Conservation (phyloP, 2,329 filamentous ascomycete species). For the Pyrenophora graminea region DNA sequence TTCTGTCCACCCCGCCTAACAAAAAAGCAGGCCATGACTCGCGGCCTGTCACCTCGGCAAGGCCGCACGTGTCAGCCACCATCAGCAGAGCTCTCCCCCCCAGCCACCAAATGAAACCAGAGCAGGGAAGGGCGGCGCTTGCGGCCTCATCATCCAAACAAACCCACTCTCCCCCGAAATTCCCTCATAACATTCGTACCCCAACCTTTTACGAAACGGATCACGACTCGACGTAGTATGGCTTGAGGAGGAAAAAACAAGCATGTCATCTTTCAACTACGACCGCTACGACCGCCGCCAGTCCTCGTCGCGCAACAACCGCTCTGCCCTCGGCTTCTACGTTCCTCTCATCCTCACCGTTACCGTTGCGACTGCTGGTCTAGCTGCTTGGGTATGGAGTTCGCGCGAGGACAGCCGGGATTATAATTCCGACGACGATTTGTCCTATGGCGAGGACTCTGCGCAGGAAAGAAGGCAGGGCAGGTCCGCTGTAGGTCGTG, state of each 20-base stretch:
- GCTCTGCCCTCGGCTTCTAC: slow-evolving; percentile 76
- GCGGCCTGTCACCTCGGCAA: slow-evolving; percentile 4
- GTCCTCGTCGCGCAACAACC: slow-evolving; percentile 58
- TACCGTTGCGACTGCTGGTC: slow-evolving; percentile 81
- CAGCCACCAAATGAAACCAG: too few relatives aligned
- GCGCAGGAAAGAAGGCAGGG: slow-evolving; percentile 23
- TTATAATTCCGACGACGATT: slow-evolving; percentile 58
- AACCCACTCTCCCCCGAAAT: too few relatives aligned
- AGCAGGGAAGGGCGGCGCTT: too few relatives aligned
- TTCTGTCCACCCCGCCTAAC: slow-evolving; percentile 13
- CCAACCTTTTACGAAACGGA: slow-evolving; percentile 13
- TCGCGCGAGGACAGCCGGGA: slow-evolving; percentile 79
- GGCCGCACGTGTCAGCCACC: slow-evolving; percentile 13
- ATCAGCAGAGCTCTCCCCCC: too few relatives aligned
- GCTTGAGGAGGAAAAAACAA: slow-evolving; percentile 20
- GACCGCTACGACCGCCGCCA: slow-evolving; percentile 59
- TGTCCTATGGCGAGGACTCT: slow-evolving; percentile 50
- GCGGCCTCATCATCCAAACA: too few relatives aligned
- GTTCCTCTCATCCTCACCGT: slow-evolving; percentile 85
- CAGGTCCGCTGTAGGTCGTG: slow-evolving; percentile 24
- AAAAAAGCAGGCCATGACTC: slow-evolving; percentile 16
- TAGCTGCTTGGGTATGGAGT: slow-evolving; percentile 93
- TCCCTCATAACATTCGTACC: too few relatives aligned
- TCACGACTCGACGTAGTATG: slow-evolving; percentile 17
- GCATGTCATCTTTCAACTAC: slow-evolving; percentile 54